Base-by-base conservation (phyloP, 1,284 basidiomycete genomes). In the Hypsizygus ulmarius region DNA sequence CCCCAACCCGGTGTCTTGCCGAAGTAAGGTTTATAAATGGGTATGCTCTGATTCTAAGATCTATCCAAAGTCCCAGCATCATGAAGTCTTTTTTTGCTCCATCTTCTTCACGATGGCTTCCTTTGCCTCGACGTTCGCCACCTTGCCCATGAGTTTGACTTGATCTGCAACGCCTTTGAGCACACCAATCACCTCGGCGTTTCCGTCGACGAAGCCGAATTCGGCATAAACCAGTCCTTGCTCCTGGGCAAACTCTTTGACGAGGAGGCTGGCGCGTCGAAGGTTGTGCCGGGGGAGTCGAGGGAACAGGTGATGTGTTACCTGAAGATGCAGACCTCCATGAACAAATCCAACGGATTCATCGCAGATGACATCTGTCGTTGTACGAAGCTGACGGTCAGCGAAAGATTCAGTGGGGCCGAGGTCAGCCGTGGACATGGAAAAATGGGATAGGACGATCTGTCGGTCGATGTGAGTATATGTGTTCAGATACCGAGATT, bases 401-500 rank as follows among this genome's bases (percentile, higher is more conserved):
- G 90, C 79, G 73, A 98, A 99, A 1, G 90, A 93, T 66, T 99
- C 97, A 29, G 74, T 74, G 0, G 93, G 90, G 1, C 95, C 95
- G 18, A 98, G 76, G 63, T 98, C 96, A 8, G 78, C 87, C 1
- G 93, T 95, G 5, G 94, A 94, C 73, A 97, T 95, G 37, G 92
- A 91, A 69, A 97, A 99, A 72, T 99, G 96, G 2, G 95, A 98
- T 16, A 99, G 81, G 1, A 98, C 95, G 59, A 99, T 99, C 92
- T 97, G 63, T 30, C 10, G 16, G 14, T 16, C 21, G n/a, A 16
- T 32, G 37, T 33, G 10, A 39, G 36, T 29, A 42, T 43, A 41
- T 9, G 12, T 32, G 38, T 33, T 1, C 11, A 44, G 9, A 28
- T n/a, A 45, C 25, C 7, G 9, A 37, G 41, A 16, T 48, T 15